Evolutionary conservation across 176 grass and related monocot species (phyloP).

Genomic region (Oryza glumipatula): DNA sequence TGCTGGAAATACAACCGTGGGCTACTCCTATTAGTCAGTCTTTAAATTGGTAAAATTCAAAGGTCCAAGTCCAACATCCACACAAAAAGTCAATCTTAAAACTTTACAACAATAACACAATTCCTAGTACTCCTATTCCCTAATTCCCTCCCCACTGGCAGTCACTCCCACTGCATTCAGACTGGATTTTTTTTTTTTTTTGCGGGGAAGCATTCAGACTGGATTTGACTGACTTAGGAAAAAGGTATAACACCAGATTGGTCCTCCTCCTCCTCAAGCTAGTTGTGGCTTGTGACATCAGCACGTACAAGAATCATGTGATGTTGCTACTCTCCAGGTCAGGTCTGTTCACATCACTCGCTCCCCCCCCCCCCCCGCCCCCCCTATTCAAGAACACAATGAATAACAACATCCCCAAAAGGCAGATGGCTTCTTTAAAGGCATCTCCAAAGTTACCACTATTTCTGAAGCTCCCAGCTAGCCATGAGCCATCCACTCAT

Average conservation of each 20-base stretch:
- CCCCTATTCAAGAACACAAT: constrained; percentile 32
- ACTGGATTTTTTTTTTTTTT: background rate
- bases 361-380: background rate
- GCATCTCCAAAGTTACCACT: constrained; percentile 24
- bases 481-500: background rate
- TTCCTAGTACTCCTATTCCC: background rate
- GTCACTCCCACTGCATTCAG: constrained; percentile 29
- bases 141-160: constrained; percentile 10
- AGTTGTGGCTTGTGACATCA: constrained; percentile 31
- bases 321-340: constrained; percentile 18
- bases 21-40: background rate
- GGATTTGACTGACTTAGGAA: constrained; percentile 32
- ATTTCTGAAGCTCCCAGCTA: constrained; percentile 21
- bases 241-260: constrained; percentile 22
- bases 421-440: constrained; percentile 39
- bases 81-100: constrained; percentile 7
- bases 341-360: constrained; percentile 18
- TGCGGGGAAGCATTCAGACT: background rate
- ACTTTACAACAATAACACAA: constrained; percentile 7
- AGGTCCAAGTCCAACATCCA: constrained; percentile 6
- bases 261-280: constrained; percentile 32
- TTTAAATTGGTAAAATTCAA: constrained; percentile 16
- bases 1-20: background rate
- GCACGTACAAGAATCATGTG: constrained; percentile 24
- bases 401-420: constrained; percentile 38